Base-by-base conservation (phyloP, 1,284 basidiomycete genomes). In the Ceratobasidium sp. region DNA sequence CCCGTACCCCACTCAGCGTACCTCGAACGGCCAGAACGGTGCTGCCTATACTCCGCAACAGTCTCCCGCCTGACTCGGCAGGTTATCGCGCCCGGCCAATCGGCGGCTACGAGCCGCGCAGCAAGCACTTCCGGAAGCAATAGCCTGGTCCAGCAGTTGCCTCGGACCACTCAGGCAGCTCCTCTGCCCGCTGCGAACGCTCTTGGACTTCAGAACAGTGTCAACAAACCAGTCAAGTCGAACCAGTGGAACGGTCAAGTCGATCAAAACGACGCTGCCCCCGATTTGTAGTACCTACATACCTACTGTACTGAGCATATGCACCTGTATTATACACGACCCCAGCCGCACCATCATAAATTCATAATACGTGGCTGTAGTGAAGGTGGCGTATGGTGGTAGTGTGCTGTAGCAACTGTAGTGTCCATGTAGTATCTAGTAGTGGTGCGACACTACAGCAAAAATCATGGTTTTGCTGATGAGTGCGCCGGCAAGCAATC, bases 61-160 rank as follows among this genome's bases (percentile, higher is more conserved):
- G 46, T 74, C 70, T 23, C 40, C 17, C 70, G 64, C 13, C 70
- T 46, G 33, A 64, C 57, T 9, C 64, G 48, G 44, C 64, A 66
- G 33, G 23, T 57, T 26, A 74, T 74, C 44, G 54, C 54, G n/a
- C n/a, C n/a, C n/a, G n/a, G n/a, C 38, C 70, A 74, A 42, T 74
- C 70, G 20, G 70, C 70, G 4, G 70, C 70, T 12, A 61, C 70
- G 12, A 74, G 70, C 23, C 70, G 57, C 9, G 70, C 70, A 26
- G 70, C 70, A 1, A 74, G 70, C 59, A 74, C 70, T 9, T 74
- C 70, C 26, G 70, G 70, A 6, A 74, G 70, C 70, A 74, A 74
- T 28, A 74, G 70, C 59, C 70, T 59, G n/a, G 59, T 74, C 4
- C 70, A 74, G 48, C 70, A 74, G 46, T 74, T 57, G 12, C 70